Evolutionary conservation across 257 asterid species (phyloP).

Genomic region (Nicotiana noctiflora): DNA sequence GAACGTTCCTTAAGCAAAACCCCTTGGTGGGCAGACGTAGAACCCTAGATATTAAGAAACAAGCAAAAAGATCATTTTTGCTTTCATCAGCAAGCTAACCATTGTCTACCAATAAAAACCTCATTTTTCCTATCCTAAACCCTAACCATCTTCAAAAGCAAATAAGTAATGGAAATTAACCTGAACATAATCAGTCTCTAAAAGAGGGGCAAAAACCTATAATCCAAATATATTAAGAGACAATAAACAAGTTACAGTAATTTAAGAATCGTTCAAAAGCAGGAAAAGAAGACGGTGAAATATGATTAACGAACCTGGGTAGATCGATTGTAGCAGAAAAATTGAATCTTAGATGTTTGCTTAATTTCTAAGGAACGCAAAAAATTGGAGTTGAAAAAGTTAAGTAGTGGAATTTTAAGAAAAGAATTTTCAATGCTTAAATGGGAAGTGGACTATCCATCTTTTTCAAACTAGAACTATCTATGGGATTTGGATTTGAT

Average conservation of each 20-base stretch:
- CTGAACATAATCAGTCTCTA: conserved; percentile 40
- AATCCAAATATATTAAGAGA: conserved; percentile 20
- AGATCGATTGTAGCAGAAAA: conserved; percentile 30
- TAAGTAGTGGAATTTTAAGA: conserved; percentile 2
- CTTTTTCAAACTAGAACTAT: not conserved
- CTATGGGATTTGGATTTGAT: not conserved
- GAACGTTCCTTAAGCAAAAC: not conserved
- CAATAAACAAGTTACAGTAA: not conserved
- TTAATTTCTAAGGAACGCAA: conserved; percentile 34
- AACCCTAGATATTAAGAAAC: conserved; percentile 5
- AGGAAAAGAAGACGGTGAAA: not conserved
- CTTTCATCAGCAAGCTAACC: not conserved
- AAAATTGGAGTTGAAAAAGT: conserved; percentile 22
- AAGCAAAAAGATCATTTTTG: not conserved
- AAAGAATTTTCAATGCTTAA: not conserved
- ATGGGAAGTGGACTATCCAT: not conserved
- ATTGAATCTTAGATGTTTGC: conserved; percentile 21
- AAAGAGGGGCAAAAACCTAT: conserved; percentile 33
- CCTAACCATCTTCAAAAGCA: conserved; percentile 6
- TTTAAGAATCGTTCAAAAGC: conserved; percentile 5
- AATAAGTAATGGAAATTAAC: conserved; percentile 27
- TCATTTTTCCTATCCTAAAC: not conserved
- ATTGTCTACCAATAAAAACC: not conserved
- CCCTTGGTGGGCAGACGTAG: conserved; percentile 4
- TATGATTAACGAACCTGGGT: conserved; percentile 38